These are phyloP conservation scores for Cadophora sp. DNA, from an alignment of 2,329 filamentous ascomycete genomes.

Conservation along the genomic window DNA sequence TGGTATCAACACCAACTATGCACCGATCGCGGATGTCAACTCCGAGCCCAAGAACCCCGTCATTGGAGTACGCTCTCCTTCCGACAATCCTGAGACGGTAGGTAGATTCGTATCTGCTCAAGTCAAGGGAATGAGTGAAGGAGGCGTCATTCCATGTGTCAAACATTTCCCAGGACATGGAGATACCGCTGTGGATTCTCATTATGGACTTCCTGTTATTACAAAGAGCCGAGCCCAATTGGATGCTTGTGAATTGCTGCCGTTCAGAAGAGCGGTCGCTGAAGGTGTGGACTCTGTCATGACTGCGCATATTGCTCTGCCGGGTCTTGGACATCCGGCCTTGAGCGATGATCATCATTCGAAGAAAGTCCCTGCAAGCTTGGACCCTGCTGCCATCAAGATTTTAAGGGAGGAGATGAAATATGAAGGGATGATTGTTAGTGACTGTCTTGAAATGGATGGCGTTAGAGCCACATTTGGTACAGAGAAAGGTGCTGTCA, in stretches of 20 bases:
- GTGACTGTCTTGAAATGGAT: constrained; percentile 54
- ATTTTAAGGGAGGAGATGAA: constrained; percentile 51
- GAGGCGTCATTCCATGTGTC: constrained; percentile 49
- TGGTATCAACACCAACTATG: constrained; percentile 55
- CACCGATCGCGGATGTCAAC: constrained; percentile 52
- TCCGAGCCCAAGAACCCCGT: constrained; percentile 52
- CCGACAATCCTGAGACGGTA: constrained; percentile 50
- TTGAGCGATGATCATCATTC: constrained; percentile 17
- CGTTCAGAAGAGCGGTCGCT: constrained; percentile 50
- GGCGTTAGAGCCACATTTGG: constrained; percentile 50
- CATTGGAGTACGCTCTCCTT: constrained; percentile 51
- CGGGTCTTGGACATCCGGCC: constrained; percentile 38
- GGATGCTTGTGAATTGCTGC: constrained; percentile 50
- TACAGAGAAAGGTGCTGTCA: constrained; percentile 49
- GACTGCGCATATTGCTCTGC: constrained; percentile 52
- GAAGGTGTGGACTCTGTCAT: constrained; percentile 52
- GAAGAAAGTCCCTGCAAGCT: constrained; percentile 47
- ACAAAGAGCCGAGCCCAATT: constrained; percentile 47
- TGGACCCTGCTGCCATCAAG: constrained; percentile 47
- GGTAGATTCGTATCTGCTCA: constrained; percentile 49
- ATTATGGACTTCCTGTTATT: constrained; percentile 50
- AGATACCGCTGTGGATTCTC: constrained; percentile 52
- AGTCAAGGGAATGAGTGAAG: constrained; percentile 47
- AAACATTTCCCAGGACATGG: constrained; percentile 55
- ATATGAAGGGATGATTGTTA: constrained; percentile 52